Evolutionary conservation across 176 grass and related monocot species (phyloP), one percentile per base, ranked within the genome.

Genomic region (Rhynchospora pubera): DNA sequence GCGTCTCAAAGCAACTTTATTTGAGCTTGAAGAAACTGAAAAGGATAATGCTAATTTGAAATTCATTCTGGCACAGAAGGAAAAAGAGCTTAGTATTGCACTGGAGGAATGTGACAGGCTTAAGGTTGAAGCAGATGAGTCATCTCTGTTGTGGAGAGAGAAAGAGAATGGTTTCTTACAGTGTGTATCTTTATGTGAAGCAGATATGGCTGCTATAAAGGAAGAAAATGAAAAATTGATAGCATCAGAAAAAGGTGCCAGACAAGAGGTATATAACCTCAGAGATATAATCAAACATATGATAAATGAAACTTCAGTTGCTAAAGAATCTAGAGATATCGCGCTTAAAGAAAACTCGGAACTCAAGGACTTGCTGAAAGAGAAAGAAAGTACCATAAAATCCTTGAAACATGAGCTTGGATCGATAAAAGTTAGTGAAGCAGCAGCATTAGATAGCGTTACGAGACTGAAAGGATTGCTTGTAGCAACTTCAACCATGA

Each of bases 281-380:
- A 85, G 94, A 44, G 90, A 97, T 87, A 94, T 97, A 83, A 84
- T 97, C 65, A 97, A 86, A 87, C 94, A 97, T 19, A 86, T 91
- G 32, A 85, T 97, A 4, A 92, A 89, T 69, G 94, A 97, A 75
- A 77, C 85, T 18, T 92, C 87, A 0, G 79, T 91, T 32, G 88
- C 82, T 5, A 97, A 92, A 87, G 91, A 97, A 87, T 90, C 90
- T 22, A 56, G 93, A 63, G 91, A 92, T 83, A 89, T 92, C 78
- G 71, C 91, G 0, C 64, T 86, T 18, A 75, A 3, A 0, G 91
- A 97, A 76, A 97, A 97, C 84, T 84, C 86, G 1, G 1, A 23
- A 84, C 86, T 97, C 59, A 89, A 85, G 80, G 86, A 87, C 69
- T 45, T 78, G 24, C 7, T 97, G 22, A 48, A 79, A 6, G 86